Evolutionary conservation across 768 basidiomycete genomes (phyloP).

Genomic region (Trametes maxima): DNA sequence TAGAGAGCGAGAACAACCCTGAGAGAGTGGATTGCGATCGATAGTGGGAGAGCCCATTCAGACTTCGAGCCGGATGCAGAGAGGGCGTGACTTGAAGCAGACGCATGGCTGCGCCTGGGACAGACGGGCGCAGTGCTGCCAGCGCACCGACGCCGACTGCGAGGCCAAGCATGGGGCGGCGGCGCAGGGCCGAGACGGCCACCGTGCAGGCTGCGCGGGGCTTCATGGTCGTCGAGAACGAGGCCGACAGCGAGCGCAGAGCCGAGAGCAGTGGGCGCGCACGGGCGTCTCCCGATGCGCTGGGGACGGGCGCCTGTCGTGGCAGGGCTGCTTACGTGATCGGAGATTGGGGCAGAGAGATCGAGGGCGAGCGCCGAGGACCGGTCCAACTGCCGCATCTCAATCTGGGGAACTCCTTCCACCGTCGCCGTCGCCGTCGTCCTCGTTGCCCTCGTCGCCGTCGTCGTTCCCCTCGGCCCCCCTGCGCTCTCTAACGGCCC

Average conservation of each 20-base stretch:
- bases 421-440: conserved; percentile 13
- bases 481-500: background rate
- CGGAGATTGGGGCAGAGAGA: background rate
- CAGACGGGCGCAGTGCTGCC: conserved; percentile 4
- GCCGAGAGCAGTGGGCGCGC: background rate
- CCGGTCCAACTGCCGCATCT: conserved; percentile 12
- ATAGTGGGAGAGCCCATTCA: conserved; percentile 19
- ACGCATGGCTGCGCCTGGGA: conserved; percentile 17
- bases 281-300: background rate
- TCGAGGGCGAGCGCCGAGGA: conserved; percentile 2
- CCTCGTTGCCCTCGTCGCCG: conserved; percentile 4
- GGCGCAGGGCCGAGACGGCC: conserved; percentile 16
- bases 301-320: background rate
- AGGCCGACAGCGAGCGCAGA: conserved; percentile 1
- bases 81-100: conserved; percentile 20
- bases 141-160: conserved; percentile 16
- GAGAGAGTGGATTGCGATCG: conserved; percentile 32
- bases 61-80: conserved; percentile 4
- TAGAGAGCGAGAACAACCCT: conserved; percentile 29
- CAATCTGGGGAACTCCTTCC: conserved; percentile 16
- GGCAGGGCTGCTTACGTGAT: conserved; percentile 5
- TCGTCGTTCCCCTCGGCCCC: background rate
- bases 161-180: conserved; percentile 11
- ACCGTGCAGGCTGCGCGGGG: conserved; percentile 18
- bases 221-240: conserved; percentile 18